Evolutionary conservation across 805 yeast genomes (phyloP), one percentile per base, ranked within the genome.

Genomic region (Ogataea pignaliae): DNA sequence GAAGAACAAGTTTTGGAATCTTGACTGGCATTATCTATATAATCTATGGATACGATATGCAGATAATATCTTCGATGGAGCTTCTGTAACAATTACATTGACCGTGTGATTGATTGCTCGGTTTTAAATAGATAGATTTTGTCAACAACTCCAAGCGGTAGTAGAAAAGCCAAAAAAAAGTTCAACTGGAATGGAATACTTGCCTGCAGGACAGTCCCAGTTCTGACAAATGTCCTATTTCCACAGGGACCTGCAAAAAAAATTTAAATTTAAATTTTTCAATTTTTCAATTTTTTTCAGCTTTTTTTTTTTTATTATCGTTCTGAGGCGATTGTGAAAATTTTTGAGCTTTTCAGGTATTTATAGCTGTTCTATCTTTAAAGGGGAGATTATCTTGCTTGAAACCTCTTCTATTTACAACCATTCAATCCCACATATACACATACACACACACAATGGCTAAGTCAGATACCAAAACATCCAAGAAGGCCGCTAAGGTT

Each of bases 1-100:
- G 96, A n/a, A 82, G 70, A 2, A 76, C 87, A 32, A 61, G 59
- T 29, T 69, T 64, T 16, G 83, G 82, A 37, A 73, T 41, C 29
- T 37, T 42, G 10, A 52, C 29, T 1, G 46, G 40, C 53, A 44
- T 47, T n/a, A n/a, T n/a, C n/a, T n/a, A n/a, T n/a, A n/a, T n/a
- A n/a, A n/a, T n/a, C n/a, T n/a, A n/a, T 15, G 4, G 18, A 14
- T 42, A 11, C 11, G 16, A 4, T 34, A 3, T 26, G 29, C 18
- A n/a, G 14, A 10, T 34, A 9, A 18, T 30, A 18, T 34, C 13
- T 34, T 8, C 14, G 14, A 32, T 13, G 7, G 13, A n/a, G 6
- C n/a, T 26, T 17, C 31, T 14, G 7, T 26, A n/a, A 13, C 42
- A 15, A 13, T 30, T 17, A 34, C 17, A n/a, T n/a, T n/a, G n/a